phyloP scores from a whole-genome alignment of 2,329 filamentous ascomycete genomes.

The Metarhizium anisopliae region DNA sequence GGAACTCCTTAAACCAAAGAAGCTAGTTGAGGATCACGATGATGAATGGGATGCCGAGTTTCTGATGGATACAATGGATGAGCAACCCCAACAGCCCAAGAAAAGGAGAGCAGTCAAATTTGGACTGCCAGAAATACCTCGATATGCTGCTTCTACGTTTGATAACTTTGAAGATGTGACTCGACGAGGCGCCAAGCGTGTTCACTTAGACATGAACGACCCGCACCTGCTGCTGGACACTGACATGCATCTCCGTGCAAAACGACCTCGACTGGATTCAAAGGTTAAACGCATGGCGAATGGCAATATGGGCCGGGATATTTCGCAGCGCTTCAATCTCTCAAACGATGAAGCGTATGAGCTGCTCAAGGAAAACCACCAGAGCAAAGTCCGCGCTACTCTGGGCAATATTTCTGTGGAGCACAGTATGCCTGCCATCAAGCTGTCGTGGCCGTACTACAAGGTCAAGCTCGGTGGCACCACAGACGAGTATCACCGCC shows the following conservation, averaged over 20 bases:
- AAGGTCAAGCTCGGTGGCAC: constrained; percentile 71
- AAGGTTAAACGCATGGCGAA: constrained; percentile 60
- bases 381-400: constrained; percentile 89
- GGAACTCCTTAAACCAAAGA: constrained; percentile 21
- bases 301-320: constrained; percentile 60
- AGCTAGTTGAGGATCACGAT: constrained; percentile 30
- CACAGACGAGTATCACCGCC: constrained; percentile 76
- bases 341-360: constrained; percentile 97
- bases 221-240: constrained; percentile 79
- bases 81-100: constrained; percentile 45
- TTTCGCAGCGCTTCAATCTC: constrained; percentile 82
- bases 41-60: constrained; percentile 59
- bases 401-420: constrained; percentile 89
- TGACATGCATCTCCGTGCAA: constrained; percentile 52
- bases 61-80: constrained; percentile 37
- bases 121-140: constrained; percentile 48
- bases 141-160: constrained; percentile 60
- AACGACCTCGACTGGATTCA: constrained; percentile 46
- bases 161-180: constrained; percentile 73
- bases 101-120: constrained; percentile 57
- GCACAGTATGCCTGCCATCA: constrained; percentile 84
- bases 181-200: constrained; percentile 63
- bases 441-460: constrained; percentile 93
- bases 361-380: constrained; percentile 89
- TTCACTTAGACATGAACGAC: constrained; percentile 81